phyloP scores from a whole-genome alignment of 805 yeast genomes.

The Metschnikowia gruessii region DNA sequence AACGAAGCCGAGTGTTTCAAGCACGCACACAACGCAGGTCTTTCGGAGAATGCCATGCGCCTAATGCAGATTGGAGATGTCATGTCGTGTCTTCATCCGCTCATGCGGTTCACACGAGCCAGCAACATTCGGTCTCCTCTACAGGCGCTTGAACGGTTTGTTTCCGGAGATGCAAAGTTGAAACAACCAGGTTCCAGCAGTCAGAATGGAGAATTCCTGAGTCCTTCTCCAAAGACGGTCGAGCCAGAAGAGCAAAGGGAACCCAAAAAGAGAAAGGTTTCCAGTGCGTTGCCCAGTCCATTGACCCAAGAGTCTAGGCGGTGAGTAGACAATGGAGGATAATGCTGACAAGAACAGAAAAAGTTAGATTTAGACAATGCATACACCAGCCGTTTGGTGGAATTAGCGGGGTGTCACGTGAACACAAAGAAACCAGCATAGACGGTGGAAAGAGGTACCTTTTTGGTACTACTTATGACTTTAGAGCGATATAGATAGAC shows the following conservation, averaged over 20 bases:
- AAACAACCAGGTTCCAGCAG: not conserved
- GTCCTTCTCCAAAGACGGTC: constrained; percentile 14
- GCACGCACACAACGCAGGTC: constrained; percentile 55
- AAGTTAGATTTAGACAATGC: too few species aligned
- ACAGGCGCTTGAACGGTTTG: constrained; percentile 48
- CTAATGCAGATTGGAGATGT: constrained; percentile 74
- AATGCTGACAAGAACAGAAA: too few species aligned
- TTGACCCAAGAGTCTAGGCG: constrained; percentile 9
- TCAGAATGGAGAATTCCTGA: constrained; percentile 1
- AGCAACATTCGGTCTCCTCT: constrained; percentile 52
- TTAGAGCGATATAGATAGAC: too few species aligned
- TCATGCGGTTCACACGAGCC: constrained; percentile 56
- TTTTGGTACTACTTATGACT: too few species aligned
- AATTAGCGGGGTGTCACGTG: too few species aligned
- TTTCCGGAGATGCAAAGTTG: constrained; percentile 23
- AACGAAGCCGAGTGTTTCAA: constrained; percentile 36
- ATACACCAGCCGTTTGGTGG: too few species aligned
- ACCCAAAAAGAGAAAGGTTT: constrained; percentile 14
- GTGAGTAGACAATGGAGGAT: too few species aligned
- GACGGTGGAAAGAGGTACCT: too few species aligned
- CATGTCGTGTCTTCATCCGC: constrained; percentile 65
- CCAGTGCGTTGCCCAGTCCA: constrained; percentile 14
- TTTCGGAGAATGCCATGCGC: constrained; percentile 64
- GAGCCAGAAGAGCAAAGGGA: constrained; percentile 9
- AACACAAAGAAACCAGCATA: too few species aligned